Conservation (phyloP, 148 eudicot species). For the Limonium bicolor region DNA sequence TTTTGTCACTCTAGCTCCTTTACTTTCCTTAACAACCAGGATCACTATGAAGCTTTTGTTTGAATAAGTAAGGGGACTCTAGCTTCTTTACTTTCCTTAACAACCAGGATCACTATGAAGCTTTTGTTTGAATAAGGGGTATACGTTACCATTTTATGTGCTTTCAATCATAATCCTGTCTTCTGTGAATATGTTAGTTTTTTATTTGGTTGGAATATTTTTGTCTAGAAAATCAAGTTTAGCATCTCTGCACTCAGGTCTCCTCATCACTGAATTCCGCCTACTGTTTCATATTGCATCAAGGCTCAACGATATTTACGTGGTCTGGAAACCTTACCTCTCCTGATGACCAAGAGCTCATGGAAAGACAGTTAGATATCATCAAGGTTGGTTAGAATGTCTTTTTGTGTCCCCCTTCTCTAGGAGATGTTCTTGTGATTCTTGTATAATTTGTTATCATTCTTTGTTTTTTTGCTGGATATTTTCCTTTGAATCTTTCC, state of each 20-base stretch:
- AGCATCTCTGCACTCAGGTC: slow-evolving; percentile 71
- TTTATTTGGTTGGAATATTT: background rate
- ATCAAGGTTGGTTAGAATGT: slow-evolving; percentile 42
- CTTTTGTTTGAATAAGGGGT: no score
- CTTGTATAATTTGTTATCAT: background rate
- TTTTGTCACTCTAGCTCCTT: no score
- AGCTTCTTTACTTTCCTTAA: no score
- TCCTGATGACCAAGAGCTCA: slow-evolving; percentile 64
- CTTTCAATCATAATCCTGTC: no score
- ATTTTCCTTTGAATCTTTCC: background rate
- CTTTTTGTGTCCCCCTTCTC: background rate
- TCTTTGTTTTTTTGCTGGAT: background rate
- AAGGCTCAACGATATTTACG: slow-evolving; percentile 56
- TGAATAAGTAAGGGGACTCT: no score
- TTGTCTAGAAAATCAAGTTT: no score
- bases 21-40: no score
- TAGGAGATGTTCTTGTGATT: background rate
- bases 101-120: no score
- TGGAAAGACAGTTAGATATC: slow-evolving; percentile 84
- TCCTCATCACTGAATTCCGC: slow-evolving; percentile 85
- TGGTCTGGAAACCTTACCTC: slow-evolving; percentile 77
- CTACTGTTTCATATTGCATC: slow-evolving; percentile 74
- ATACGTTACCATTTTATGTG: no score
- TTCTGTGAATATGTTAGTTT: no score
- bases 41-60: no score